Evolutionary conservation across 768 basidiomycete species (phyloP).

Genomic region (Lentinula raphanica): DNA sequence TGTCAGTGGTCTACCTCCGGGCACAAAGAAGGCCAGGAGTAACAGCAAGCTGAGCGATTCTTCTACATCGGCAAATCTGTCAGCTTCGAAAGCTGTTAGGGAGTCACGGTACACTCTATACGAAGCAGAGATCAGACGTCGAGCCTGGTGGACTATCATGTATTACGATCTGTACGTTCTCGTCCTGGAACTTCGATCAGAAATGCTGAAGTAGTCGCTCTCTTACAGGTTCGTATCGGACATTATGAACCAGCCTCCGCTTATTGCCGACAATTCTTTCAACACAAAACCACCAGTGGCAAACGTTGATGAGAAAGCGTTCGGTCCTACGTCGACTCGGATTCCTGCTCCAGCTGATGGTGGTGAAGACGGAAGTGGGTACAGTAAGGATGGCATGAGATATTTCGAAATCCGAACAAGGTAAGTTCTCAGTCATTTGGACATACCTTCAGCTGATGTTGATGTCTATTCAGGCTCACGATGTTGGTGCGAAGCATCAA

Average conservation of each 20-base stretch:
- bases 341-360: constrained; percentile 34
- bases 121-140: constrained; percentile 45
- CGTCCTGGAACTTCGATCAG: constrained; percentile 3
- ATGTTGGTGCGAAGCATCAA: constrained; percentile 60
- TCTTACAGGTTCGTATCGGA: constrained; percentile 62
- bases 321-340: constrained; percentile 39
- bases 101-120: constrained; percentile 27
- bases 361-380: constrained; percentile 8
- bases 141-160: constrained; percentile 77
- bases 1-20: neutral
- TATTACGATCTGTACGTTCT: constrained; percentile 72
- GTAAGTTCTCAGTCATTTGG: constrained; percentile 32
- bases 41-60: constrained; percentile 5
- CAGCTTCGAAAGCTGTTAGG: constrained; percentile 4
- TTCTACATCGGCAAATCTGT: neutral
- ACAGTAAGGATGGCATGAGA: constrained; percentile 25
- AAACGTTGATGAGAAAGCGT: constrained; percentile 51
- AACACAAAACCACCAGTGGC: constrained; percentile 47
- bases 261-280: constrained; percentile 50
- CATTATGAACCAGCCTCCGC: constrained; percentile 55
- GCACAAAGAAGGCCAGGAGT: constrained; percentile 3
- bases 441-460: constrained; percentile 2
- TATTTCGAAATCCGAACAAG: constrained; percentile 58
- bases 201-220: too few relatives aligned
- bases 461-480: constrained; percentile 39